Conservation (phyloP, 148 eudicot genomes). For the Silene latifolia region DNA sequence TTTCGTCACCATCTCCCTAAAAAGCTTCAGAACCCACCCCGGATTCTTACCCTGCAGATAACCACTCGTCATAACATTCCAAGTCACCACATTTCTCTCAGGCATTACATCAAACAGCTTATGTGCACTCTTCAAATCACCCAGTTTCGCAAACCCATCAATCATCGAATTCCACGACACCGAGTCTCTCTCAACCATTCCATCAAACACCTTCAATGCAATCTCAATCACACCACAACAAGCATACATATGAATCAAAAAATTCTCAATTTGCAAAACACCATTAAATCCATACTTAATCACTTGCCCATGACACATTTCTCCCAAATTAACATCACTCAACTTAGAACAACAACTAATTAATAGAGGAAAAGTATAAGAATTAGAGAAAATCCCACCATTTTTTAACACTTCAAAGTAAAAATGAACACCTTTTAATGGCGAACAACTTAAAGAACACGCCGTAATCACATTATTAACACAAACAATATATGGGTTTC, state of each 20-base stretch:
- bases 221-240: conserved; percentile 46
- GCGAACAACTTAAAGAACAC: conserved; percentile 38
- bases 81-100: conserved; percentile 58
- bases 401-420: conserved; percentile 49
- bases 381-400: conserved; percentile 52
- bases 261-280: conserved; percentile 53
- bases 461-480: conserved; percentile 60
- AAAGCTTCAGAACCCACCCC: conserved; percentile 52
- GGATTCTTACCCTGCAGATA: conserved; percentile 55
- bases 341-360: conserved; percentile 58
- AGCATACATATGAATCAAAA: conserved; percentile 68
- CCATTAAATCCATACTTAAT: conserved; percentile 59
- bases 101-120: conserved; percentile 57
- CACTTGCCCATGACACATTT: conserved; percentile 60
- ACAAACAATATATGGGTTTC: conserved; percentile 48
- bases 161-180: conserved; percentile 64
- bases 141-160: conserved; percentile 47
- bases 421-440: conserved; percentile 40
- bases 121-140: conserved; percentile 50
- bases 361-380: conserved; percentile 61
- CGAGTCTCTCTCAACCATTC: conserved; percentile 44
- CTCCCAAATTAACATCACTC: conserved; percentile 31
- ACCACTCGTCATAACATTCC: conserved; percentile 62
- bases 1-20: too few relatives aligned
- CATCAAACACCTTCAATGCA: conserved; percentile 48